A percentile compares a stretch with the other conserved stretches of the same genome.
Conservation (phyloP, 768 basidiomycete species). For the Tricholoma flavovirens region DNA sequence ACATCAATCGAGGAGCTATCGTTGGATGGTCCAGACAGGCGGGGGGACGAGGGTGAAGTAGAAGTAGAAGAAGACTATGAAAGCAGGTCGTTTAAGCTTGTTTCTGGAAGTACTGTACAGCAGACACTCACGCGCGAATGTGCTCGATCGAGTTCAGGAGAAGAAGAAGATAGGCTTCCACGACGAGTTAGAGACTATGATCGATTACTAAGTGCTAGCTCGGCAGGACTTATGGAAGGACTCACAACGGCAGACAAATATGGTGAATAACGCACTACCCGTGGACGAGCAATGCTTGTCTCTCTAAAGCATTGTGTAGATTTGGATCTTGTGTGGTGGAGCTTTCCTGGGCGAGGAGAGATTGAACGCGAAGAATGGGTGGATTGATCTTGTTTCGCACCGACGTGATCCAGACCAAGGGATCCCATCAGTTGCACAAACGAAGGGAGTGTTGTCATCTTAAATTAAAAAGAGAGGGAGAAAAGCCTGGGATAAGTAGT, state of each 20-base stretch:
- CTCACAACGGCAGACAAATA: conserved; percentile 40
- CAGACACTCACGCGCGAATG: conserved; percentile 28
- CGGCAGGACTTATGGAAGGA: conserved; percentile 7
- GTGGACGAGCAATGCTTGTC: conserved; percentile 27
- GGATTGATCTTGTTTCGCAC: conserved; percentile 31
- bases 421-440: conserved; percentile 86
- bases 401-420: conserved; percentile 55
- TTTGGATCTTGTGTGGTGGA: conserved; percentile 34
- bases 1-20: conserved; percentile 43
- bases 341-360: conserved; percentile 29
- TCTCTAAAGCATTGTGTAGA: conserved; percentile 43
- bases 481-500: conserved; percentile 19
- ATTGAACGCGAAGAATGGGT: conserved; percentile 41
- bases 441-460: conserved; percentile 74
- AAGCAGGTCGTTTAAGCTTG: not conserved
- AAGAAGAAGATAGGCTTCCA: conserved; percentile 40
- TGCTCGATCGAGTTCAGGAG: conserved; percentile 32
- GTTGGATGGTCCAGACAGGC: conserved; percentile 35
- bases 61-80: conserved; percentile 33
- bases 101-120: not conserved
- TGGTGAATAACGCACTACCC: conserved; percentile 41
- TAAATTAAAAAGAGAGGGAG: conserved; percentile 25
- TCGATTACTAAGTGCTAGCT: not conserved
- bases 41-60: conserved; percentile 39
- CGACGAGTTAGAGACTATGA: conserved; percentile 37